Base-by-base conservation (phyloP, 129 eudicot genomes). In the Smallanthus sonchifolius region DNA sequence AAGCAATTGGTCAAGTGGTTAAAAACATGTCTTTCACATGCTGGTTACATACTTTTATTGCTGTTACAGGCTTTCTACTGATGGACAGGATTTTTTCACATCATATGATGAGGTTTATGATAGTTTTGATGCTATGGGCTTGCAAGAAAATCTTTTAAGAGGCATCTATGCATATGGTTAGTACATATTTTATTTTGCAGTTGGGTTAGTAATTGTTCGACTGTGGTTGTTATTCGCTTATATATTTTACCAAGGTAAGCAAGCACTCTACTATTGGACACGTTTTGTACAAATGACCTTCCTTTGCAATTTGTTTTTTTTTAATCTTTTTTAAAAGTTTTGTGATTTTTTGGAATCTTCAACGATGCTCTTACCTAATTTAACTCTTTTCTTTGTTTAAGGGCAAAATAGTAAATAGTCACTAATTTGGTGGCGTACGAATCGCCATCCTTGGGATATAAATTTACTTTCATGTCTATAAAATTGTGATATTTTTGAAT, bases 111-210 rank as follows among this genome's bases (percentile, higher is more conserved):
- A 86, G 62, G 87, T 80, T 60, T 83, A 83, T 24, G 91, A 86
- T 40, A 86, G 84, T 67, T 86, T 86, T 70, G 91, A 86, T 70
- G 75, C 82, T 6, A 86, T 85, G 89, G 84, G 84, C 61, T 40
- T 85, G 56, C 89, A 85, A 82, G 89, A 85, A 79, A 85, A 85
- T 65, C 89, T 86, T 24, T 49, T 86, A 36, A 86, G 91, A 81
- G 91, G 91, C 72, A 86, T 86, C 44, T 86, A 86, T 75, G 91
- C 91, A 17, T 86, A 86, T 36, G 91, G 91, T 83, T 56, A 45
- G 56, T 55, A 19, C 71, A 65, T 61, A 43, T 24, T 32, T 32
- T 4, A 11, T 28, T 24, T 57, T 24, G 15, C n/a, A 0, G n/a
- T 28, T 28, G 37, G 2, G 36, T 10, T 57, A 4, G 64, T 57